Base-by-base conservation (phyloP, 257 asterid species). In the Catharanthus roseus region DNA sequence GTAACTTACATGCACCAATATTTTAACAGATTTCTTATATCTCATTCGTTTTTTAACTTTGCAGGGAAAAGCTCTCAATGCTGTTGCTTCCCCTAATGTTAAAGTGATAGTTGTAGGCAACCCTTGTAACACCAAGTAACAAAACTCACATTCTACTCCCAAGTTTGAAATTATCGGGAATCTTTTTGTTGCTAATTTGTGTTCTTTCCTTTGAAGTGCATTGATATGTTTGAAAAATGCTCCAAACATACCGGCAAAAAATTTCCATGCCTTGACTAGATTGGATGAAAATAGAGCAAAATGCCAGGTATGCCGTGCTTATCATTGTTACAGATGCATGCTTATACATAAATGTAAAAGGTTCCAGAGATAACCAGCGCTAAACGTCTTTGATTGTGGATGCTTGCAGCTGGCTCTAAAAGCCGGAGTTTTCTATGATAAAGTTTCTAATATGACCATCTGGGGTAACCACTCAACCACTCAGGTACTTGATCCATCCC, bases 381-480 rank as follows among this genome's bases (percentile, higher is more conserved):
- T 16, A 21, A 3, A 44, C 9, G 58, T 71, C 39, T 28, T 49
- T 58, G 49, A 49, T 57, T n/a, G n/a, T n/a, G n/a, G 78, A 58
- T 77, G 26, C 64, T 50, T 80, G 73, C 87, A 95, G 98, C 83
- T 95, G 70, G 99, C 99, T 56, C 77, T 91, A 28, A 95, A 95
- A 76, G 99, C 99, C 0, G 99, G 98, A 73, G 98, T 95, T 9
- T 95, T 95, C 76, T 95, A 95, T 68, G 99, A 95, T 79, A 72
- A 90, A 84, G 97, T 95, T 53, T 89, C 99, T 0, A 91, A 95
- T 67, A 73, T 89, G 83, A 95, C 99, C 65, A 95, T 95, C 21
- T 95, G 99, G 99, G 99, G 99, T 18, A 95, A 95, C 80, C 99
- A 95, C 88, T 95, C 97, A 6, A 91, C 98, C 31, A 95, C 99